phyloP scores from a whole-genome alignment of 306 rosid genomes.

The Luffa aegyptiaca region DNA sequence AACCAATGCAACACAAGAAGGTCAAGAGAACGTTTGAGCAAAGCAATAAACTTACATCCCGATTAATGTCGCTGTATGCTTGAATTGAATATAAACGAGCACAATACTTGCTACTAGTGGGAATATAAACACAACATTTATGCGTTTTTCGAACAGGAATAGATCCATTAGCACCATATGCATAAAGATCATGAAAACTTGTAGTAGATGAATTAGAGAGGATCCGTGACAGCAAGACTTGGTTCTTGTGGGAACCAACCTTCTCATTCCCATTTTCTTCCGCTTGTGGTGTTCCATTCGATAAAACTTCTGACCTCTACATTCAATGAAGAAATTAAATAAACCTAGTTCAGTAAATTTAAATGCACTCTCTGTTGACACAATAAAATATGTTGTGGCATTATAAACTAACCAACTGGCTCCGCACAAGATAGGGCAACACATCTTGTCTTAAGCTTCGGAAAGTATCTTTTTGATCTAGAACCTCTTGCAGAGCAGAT shows the following conservation, averaged over 20 bases:
- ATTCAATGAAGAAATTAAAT: constrained; percentile 27
- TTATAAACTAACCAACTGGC: constrained; percentile 79
- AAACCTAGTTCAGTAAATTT: not conserved
- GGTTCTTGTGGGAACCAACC: constrained; percentile 50
- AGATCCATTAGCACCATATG: constrained; percentile 36
- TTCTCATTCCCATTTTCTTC: constrained; percentile 75
- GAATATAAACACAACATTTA: constrained; percentile 93
- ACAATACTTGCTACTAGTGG: constrained; percentile 68
- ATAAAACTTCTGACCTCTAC: constrained; percentile 64
- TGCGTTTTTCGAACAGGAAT: constrained; percentile 44
- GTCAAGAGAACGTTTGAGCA: constrained; percentile 6
- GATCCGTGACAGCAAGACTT: constrained; percentile 50
- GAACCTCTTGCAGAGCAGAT: constrained; percentile 76
- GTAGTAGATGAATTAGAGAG: constrained; percentile 69
- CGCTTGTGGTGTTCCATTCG: constrained; percentile 45
- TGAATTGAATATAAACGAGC: constrained; percentile 81
- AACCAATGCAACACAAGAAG: not conserved
- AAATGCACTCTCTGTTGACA: constrained; percentile 10
- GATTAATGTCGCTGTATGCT: constrained; percentile 81
- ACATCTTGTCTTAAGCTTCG: constrained; percentile 82
- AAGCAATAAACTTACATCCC: constrained; percentile 63
- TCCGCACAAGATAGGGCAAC: constrained; percentile 88
- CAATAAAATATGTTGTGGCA: constrained; percentile 14
- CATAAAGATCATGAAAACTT: constrained; percentile 54
- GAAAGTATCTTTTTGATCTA: constrained; percentile 56